Conservation (phyloP, 2,329 filamentous ascomycete genomes). For the Botryotinia convoluta region DNA sequence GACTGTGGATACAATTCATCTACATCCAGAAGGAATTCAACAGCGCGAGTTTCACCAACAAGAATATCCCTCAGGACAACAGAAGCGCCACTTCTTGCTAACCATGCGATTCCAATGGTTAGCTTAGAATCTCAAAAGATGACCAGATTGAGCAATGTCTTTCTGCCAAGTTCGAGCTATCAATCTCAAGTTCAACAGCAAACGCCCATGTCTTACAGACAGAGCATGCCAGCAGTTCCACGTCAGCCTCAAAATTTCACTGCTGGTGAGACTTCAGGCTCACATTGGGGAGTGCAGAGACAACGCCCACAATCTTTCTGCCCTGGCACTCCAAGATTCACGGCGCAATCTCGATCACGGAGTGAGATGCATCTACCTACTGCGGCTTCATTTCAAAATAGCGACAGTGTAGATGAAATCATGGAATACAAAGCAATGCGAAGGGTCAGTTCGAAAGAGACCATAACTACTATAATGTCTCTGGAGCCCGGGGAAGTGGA, state of each 20-base stretch:
- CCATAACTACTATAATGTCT: slow-evolving; percentile 34
- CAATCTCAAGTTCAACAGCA: slow-evolving; percentile 17
- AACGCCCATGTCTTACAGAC: slow-evolving; percentile 14
- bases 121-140: slow-evolving; percentile 11
- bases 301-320: slow-evolving; percentile 24
- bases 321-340: slow-evolving; percentile 26
- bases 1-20: slow-evolving; percentile 63
- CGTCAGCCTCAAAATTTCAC: neutral
- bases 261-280: slow-evolving; percentile 6
- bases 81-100: slow-evolving; percentile 21
- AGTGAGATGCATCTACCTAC: slow-evolving; percentile 26
- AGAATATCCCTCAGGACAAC: slow-evolving; percentile 16
- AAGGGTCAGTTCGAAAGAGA: slow-evolving; percentile 32
- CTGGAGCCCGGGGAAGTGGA: slow-evolving; percentile 35
- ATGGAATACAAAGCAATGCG: slow-evolving; percentile 31
- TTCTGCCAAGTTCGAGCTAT: neutral
- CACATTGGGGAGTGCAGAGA: slow-evolving; percentile 21
- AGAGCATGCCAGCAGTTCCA: slow-evolving; percentile 22
- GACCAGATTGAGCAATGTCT: slow-evolving; percentile 1
- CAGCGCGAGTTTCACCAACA: slow-evolving; percentile 21
- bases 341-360: slow-evolving; percentile 29
- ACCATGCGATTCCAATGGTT: slow-evolving; percentile 15
- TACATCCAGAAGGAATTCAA: slow-evolving; percentile 43
- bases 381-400: slow-evolving; percentile 26
- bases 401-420: slow-evolving; percentile 25